Conservation (phyloP, 768 basidiomycete genomes). For the Strobilomyces echinocephalus region DNA sequence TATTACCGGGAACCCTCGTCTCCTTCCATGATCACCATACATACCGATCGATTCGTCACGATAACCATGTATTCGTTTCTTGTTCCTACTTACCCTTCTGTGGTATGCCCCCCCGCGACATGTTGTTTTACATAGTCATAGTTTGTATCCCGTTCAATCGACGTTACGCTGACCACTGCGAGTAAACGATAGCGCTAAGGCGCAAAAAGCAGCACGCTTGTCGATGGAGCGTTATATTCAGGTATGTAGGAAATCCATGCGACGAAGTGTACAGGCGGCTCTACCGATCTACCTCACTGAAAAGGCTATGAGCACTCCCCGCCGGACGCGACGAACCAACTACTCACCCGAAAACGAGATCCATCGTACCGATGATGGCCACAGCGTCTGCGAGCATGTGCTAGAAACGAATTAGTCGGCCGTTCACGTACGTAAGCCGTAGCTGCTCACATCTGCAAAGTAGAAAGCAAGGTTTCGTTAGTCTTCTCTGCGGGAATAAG, state of each 20-base stretch:
- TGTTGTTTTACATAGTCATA: too few relatives aligned
- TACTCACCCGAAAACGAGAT: constrained; percentile 91
- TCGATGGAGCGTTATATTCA: constrained; percentile 8
- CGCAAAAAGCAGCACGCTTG: neutral
- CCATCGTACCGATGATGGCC: constrained; percentile 97
- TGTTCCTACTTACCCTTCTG: too few relatives aligned
- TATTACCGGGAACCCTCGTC: too few relatives aligned
- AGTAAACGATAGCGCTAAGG: too few relatives aligned
- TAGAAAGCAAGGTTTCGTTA: constrained; percentile 1
- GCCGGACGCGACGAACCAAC: neutral
- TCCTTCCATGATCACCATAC: too few relatives aligned
- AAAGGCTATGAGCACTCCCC: neutral
- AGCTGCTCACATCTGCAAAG: constrained; percentile 34
- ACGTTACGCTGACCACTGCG: too few relatives aligned
- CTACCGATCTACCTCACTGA: constrained; percentile 33
- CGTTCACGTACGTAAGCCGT: neutral
- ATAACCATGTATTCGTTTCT: too few relatives aligned
- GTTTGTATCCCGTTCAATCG: too few relatives aligned
- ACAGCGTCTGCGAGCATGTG: constrained; percentile 94
- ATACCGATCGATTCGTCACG: too few relatives aligned
- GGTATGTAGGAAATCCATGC: neutral
- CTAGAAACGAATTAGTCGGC: constrained; percentile 40
- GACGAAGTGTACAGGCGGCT: constrained; percentile 7
- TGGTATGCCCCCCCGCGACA: too few relatives aligned
- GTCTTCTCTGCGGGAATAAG: neutral